Conservation (phyloP, 805 yeast genomes). For the Crinitomyces ghanaensis region DNA sequence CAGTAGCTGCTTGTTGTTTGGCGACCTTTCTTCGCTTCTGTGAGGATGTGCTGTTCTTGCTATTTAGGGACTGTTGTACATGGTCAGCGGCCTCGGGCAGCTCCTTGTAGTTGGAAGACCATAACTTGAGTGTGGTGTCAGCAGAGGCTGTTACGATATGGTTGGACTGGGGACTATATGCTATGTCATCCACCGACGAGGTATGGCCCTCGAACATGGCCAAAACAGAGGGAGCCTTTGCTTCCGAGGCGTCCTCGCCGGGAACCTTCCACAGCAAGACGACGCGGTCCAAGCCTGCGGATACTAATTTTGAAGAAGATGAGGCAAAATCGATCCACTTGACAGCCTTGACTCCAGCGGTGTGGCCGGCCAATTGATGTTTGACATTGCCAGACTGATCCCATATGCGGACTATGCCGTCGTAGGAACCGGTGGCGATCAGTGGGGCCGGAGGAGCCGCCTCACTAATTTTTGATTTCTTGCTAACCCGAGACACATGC, state of each 20-base stretch:
- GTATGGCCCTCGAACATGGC: constrained; percentile 87
- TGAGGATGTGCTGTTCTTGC: constrained; percentile 66
- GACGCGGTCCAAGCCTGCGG: constrained; percentile 83
- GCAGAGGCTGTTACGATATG: constrained; percentile 75
- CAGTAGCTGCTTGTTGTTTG: constrained; percentile 71
- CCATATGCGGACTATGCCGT: constrained; percentile 88
- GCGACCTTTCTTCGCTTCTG: constrained; percentile 76
- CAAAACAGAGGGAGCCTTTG: constrained; percentile 40
- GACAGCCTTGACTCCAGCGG: constrained; percentile 75
- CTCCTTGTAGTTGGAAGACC: constrained; percentile 83
- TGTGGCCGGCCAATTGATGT: constrained; percentile 77
- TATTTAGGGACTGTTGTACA: constrained; percentile 15
- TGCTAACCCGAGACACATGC: constrained; percentile 32
- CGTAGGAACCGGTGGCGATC: constrained; percentile 86
- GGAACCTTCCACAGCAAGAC: constrained; percentile 78
- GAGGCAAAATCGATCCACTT: constrained; percentile 68
- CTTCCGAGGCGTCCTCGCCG: constrained; percentile 29
- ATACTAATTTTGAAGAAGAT: constrained; percentile 64
- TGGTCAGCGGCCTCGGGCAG: constrained; percentile 51
- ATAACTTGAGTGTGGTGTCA: constrained; percentile 68
- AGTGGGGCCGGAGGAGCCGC: too few relatives aligned
- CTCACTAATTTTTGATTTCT: too few relatives aligned
- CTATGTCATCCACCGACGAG: constrained; percentile 72
- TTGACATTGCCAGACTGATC: constrained; percentile 69
- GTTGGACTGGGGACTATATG: constrained; percentile 40